These are phyloP conservation scores for Neckera pumila DNA, from an alignment of 225 moss, liverwort and hornwort genomes.

Conservation along the genomic window DNA sequence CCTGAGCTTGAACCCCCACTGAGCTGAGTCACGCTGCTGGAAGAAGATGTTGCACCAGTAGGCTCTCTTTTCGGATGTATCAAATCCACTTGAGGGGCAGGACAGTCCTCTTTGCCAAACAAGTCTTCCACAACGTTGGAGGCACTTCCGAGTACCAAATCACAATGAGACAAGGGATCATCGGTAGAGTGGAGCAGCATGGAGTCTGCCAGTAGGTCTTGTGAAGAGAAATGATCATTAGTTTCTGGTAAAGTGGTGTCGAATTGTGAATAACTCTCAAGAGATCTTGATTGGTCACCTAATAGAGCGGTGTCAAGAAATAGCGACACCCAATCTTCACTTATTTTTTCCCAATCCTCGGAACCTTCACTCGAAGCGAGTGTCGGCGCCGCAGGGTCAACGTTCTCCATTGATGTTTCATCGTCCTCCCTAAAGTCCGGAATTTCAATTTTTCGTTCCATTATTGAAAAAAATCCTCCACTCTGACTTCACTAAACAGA, in stretches of 20 bases:
- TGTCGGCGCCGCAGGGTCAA: background rate
- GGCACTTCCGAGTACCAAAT: slow-evolving; percentile 22
- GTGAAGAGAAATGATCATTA: slow-evolving; percentile 4
- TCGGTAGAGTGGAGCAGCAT: slow-evolving; percentile 7
- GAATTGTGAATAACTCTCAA: slow-evolving; percentile 6
- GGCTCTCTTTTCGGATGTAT: background rate
- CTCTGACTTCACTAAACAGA: background rate
- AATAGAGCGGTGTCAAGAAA: slow-evolving; percentile 26
- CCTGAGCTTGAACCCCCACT: slow-evolving; percentile 22
- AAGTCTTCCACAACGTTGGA: slow-evolving; percentile 1
- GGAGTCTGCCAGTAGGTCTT: slow-evolving; percentile 13
- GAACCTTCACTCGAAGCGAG: background rate
- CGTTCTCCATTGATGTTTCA: background rate
- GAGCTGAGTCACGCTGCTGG: slow-evolving; percentile 24
- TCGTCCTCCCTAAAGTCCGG: background rate
- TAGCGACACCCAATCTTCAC: slow-evolving; percentile 64
- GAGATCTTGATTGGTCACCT: slow-evolving; percentile 16
- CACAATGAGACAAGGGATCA: background rate
- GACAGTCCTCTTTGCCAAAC: background rate
- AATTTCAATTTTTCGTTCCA: slow-evolving; percentile 25
- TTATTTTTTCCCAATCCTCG: slow-evolving; percentile 41
- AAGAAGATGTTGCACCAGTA: background rate
- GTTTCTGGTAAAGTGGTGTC: background rate
- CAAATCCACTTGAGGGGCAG: background rate
- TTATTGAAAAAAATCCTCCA: background rate